Evolutionary conservation across 225 moss, liverwort and hornwort species (phyloP), one percentile per base, ranked within the genome.

Genomic region (Lunularia cruciata): DNA sequence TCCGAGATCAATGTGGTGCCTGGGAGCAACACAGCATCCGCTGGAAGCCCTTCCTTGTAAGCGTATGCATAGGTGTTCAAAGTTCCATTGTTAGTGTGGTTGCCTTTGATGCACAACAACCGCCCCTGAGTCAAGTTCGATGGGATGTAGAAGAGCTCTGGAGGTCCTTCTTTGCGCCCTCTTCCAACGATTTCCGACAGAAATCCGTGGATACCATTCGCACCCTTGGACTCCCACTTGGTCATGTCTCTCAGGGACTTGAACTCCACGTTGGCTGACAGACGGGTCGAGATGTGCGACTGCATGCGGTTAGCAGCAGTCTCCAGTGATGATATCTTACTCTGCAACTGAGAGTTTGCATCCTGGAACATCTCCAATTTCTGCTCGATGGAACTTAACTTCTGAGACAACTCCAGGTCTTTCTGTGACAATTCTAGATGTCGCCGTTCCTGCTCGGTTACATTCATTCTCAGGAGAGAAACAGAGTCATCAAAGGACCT

Each of bases 1-100:
- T 78, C 81, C 1, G 83, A 66, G 27, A 86, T 69, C 39, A 86
- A 69, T 2, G 86, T 72, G 9, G 71, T 72, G 34, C 87, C 87
- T 0, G 74, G 60, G 34, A 87, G 78, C 12, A 77, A 43, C 26
- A 84, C 51, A 33, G 64, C 60, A 7, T 55, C 43, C 4, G 55
- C 35, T 3, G 84, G 84, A 35, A 82, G 36, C 1, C 71, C 60
- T 14, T 77, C 87, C 26, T 47, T 47, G 58, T 55, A 68, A 8
- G 77, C 72, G 4, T 72, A 79, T 0, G 79, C 64, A 63, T 80
- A 84, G 22, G 38, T 59, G 31, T 84, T 82, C 31, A 37, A 31
- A 0, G 76, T 86, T 27, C 86, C 80, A 14, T 78, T 72, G 27
- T 47, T 72, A 6, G 75, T 75, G 27, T 68, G 18, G 65, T 80